phyloP scores from a whole-genome alignment of 2,329 filamentous ascomycete species.

The Paecilomyces fulvus region DNA sequence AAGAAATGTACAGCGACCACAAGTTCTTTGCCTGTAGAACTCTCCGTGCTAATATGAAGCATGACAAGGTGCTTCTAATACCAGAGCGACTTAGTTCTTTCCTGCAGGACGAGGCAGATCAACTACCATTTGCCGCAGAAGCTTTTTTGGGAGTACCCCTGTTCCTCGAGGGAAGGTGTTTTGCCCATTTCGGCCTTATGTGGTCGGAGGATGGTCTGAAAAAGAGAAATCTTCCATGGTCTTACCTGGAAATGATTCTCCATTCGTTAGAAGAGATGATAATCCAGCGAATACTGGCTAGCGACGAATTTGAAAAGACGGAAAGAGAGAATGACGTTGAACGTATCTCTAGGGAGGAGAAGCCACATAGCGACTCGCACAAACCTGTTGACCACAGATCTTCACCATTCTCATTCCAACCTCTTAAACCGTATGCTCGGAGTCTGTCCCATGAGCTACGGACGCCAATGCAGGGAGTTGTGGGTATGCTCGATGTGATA shows the following conservation, averaged over 20 bases:
- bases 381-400: constrained; percentile 48
- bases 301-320: constrained; percentile 38
- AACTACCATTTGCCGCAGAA: constrained; percentile 53
- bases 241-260: constrained; percentile 58
- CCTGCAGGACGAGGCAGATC: constrained; percentile 51
- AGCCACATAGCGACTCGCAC: constrained; percentile 16
- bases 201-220: constrained; percentile 57
- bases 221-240: constrained; percentile 52
- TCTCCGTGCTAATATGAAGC: constrained; percentile 60
- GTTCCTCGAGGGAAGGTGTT: constrained; percentile 56
- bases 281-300: constrained; percentile 48
- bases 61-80: constrained; percentile 63
- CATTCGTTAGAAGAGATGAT: constrained; percentile 63
- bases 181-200: constrained; percentile 64
- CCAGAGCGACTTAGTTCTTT: constrained; percentile 53
- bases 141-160: constrained; percentile 60
- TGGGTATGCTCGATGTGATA: constrained; percentile 70
- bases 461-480: constrained; percentile 68
- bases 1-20: constrained; percentile 50
- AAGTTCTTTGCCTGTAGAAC: constrained; percentile 58
- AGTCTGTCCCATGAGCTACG: constrained; percentile 63
- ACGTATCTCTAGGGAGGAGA: constrained; percentile 12
- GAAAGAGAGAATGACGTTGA: constrained; percentile 19
- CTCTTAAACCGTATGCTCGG: constrained; percentile 62
- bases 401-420: constrained; percentile 50